phyloP scores from a whole-genome alignment of 1,284 basidiomycete genomes.

The Cutaneotrichosporon sp. region DNA sequence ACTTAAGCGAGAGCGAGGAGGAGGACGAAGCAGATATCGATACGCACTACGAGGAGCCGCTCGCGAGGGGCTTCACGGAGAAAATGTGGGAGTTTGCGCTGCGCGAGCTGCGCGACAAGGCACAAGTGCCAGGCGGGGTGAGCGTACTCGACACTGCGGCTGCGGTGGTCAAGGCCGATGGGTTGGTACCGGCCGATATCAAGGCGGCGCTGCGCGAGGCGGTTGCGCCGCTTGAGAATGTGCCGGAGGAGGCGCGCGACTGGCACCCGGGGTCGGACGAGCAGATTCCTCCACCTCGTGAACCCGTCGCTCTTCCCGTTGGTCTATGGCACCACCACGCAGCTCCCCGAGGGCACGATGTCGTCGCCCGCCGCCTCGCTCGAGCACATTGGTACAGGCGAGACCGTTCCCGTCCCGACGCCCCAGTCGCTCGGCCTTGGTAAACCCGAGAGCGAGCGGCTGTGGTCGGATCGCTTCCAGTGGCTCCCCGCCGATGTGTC shows the following conservation, averaged over 20 bases:
- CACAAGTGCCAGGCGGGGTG: not conserved
- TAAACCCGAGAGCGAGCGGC: not conserved
- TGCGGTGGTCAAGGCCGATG: slow-evolving; percentile 4
- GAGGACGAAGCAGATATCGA: no score
- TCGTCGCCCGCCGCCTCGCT: no score
- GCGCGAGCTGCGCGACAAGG: slow-evolving; percentile 7
- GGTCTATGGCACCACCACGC: slow-evolving; percentile 1
- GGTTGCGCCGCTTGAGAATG: not conserved
- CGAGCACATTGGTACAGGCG: not conserved
- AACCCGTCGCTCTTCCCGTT: slow-evolving; percentile 10
- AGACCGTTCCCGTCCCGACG: not conserved
- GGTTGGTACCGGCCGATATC: not conserved
- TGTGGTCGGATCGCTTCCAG: slow-evolving; percentile 4
- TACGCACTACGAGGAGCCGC: no score
- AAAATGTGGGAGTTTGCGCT: slow-evolving; percentile 6
- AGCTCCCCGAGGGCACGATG: no score
- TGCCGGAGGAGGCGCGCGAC: not conserved
- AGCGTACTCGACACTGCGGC: slow-evolving; percentile 4
- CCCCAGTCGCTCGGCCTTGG: not conserved
- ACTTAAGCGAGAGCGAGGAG: no score
- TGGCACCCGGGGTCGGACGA: slow-evolving; percentile 8
- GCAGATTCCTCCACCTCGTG: slow-evolving; percentile 9
- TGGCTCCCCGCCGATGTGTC: slow-evolving; percentile 10
- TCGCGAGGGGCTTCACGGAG: slow-evolving; percentile 2
- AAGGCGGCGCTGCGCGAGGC: not conserved